Percentiles rank a stretch among this genome's conserved stretches.
These are phyloP conservation scores for Funneliformis caledonium DNA, from an alignment of 371 early-diverging fungal genomes.

Conservation along the genomic window DNA sequence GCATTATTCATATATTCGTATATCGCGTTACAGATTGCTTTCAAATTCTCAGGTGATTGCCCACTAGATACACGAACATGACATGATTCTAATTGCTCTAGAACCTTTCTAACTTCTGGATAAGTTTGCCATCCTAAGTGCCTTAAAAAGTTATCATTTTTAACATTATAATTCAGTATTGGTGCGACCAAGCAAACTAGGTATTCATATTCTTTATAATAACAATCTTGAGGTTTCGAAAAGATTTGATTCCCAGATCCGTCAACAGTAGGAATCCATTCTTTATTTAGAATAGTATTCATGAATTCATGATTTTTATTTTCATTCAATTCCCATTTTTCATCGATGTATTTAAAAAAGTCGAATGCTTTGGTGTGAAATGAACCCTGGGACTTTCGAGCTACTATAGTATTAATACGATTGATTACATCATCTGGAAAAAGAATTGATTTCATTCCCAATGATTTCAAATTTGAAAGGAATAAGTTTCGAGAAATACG, in stretches of 20 bases:
- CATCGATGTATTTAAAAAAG: background rate
- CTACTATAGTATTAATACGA: background rate
- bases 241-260: background rate
- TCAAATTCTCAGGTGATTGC: background rate
- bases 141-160: background rate
- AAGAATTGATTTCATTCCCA: conserved; percentile 6
- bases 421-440: background rate
- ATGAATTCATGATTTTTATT: background rate
- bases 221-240: background rate
- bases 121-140: background rate
- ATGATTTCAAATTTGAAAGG: background rate
- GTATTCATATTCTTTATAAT: background rate
- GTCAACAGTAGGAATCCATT: conserved; percentile 25
- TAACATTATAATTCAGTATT: background rate
- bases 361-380: background rate
- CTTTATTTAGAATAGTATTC: background rate
- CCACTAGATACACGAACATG: background rate
- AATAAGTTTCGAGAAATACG: no score
- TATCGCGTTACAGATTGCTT: background rate
- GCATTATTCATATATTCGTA: background rate
- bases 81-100: background rate
- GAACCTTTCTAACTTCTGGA: background rate
- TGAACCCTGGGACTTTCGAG: background rate
- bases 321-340: background rate
- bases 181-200: background rate